Base-by-base conservation (phyloP, 257 asterid species). In the Fraxinus cuspidata region DNA sequence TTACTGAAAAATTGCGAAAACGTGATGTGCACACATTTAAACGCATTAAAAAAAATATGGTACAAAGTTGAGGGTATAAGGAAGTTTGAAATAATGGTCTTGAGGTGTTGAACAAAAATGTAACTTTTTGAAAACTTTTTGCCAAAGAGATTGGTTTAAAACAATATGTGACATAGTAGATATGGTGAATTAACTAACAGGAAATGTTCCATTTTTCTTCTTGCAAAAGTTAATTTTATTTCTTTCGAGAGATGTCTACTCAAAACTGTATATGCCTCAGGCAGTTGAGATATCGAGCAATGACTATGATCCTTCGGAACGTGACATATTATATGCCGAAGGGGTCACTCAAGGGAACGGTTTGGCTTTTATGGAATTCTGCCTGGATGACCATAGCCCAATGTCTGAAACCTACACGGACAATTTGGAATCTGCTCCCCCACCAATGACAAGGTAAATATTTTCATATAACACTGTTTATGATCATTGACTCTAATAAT, bases 341-440 rank as follows among this genome's bases (percentile, higher is more conserved):
- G 99, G 97, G 80, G 96, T 93, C 40, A 95, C 99, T 44, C 98
- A 88, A 83, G 98, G 99, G 58, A 95, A 90, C 27, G 97, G 97
- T 74, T 83, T 95, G 87, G 97, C 98, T 66, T 89, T 91, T 71
- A 91, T 93, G 94, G 99, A 95, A 88, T 95, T 95, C 89, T 86
- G 92, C 51, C 77, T 95, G 82, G 98, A 93, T 77, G 98, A 91
- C 73, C 99, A 92, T 9, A 95, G 98, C 87, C 97, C 98, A 53
- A 90, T 95, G 97, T 93, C 96, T 0, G 99, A 95, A 81, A 81
- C 88, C 75, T 95, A 89, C 85, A 83, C 92, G 0, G 98, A 93
- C 69, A 95, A 91, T 82, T 87, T 92, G 28, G 99, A 94, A 58
- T 86, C 94, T 21, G 83, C 80, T 3, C 88, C 93, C 2, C 92